These are phyloP conservation scores for Lanmaoa rubissima DNA, from an alignment of 768 basidiomycete species.

Conservation along the genomic window DNA sequence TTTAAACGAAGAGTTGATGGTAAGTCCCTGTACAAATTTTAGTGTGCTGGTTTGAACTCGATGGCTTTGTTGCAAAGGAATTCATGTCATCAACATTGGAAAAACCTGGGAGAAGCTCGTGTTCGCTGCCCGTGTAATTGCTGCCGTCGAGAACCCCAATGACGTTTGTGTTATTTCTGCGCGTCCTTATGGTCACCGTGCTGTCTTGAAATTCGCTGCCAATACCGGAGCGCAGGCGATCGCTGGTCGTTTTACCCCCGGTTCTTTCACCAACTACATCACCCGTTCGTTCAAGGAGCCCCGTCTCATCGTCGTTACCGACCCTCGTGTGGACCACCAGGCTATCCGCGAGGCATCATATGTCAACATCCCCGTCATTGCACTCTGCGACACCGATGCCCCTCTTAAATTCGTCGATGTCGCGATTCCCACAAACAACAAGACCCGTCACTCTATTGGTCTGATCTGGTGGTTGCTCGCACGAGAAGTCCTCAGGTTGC, in stretches of 20 bases:
- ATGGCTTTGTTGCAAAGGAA: slow-evolving; percentile 52
- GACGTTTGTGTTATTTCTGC: slow-evolving; percentile 98
- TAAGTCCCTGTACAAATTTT: slow-evolving; percentile 39
- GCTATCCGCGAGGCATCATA: slow-evolving; percentile 99
- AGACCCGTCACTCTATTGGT: slow-evolving; percentile 95
- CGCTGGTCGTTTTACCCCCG: slow-evolving; percentile 98
- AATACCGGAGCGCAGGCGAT: slow-evolving; percentile 99
- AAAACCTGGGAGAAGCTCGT: slow-evolving; percentile 99
- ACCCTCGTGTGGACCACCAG: slow-evolving; percentile 99
- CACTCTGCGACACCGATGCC: slow-evolving; percentile 98
- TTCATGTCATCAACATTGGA: slow-evolving; percentile 96
- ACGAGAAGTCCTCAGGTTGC: slow-evolving; percentile 94
- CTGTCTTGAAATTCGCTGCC: slow-evolving; percentile 96
- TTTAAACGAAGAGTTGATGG: slow-evolving; percentile 96
- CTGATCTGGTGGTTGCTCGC: slow-evolving; percentile 97
- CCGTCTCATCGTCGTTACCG: slow-evolving; percentile 96
- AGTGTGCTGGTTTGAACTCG: slow-evolving; percentile 12
- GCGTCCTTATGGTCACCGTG: slow-evolving; percentile 98
- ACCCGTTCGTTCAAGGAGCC: slow-evolving; percentile 99
- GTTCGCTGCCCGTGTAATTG: slow-evolving; percentile 95
- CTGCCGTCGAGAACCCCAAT: slow-evolving; percentile 96
- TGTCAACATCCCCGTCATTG: slow-evolving; percentile 99
- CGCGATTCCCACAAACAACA: slow-evolving; percentile 99
- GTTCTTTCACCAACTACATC: slow-evolving; percentile 99
- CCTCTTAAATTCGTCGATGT: slow-evolving; percentile 97